Conservation (phyloP, 1,139 yeast genomes). For the Saccharomycopsis phalli region DNA sequence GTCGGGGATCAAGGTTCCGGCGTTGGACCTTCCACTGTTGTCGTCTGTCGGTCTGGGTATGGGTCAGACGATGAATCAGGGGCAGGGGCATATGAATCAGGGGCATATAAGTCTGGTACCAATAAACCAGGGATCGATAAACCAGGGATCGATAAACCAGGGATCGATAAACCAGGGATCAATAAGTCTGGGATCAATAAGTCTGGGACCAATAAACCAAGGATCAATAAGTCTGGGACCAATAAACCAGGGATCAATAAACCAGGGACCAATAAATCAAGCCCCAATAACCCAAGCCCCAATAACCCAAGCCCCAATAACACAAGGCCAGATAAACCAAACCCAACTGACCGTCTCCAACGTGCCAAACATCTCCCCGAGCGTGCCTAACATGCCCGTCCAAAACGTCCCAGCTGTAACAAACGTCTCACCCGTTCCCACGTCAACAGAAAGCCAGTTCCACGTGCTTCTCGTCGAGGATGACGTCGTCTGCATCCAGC, state of each 20-base stretch:
- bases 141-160: slow-evolving; percentile 17
- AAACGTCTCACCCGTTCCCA: slow-evolving; percentile 19
- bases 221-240: too few species aligned
- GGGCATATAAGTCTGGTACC: too few species aligned
- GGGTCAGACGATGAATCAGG: background rate
- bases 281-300: slow-evolving; percentile 14
- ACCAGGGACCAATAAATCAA: slow-evolving; percentile 20
- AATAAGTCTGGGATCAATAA: too few species aligned
- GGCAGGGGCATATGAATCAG: too few species aligned
- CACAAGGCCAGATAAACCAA: too few species aligned
- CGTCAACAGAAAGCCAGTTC: slow-evolving; percentile 30
- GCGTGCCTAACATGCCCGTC: background rate
- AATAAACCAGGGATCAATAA: slow-evolving; percentile 18
- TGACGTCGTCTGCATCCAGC: slow-evolving; percentile 72
- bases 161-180: slow-evolving; percentile 16
- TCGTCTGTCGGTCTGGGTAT: background rate
- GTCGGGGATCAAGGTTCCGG: slow-evolving; percentile 62
- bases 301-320: slow-evolving; percentile 19
- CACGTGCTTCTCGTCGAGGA: slow-evolving; percentile 81
- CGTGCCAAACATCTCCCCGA: slow-evolving; percentile 18
- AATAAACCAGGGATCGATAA: slow-evolving; percentile 17
- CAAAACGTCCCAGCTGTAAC: slow-evolving; percentile 7
- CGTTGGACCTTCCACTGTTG: slow-evolving; percentile 46
- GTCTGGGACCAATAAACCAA: too few species aligned
- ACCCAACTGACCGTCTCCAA: slow-evolving; percentile 18